Evolutionary conservation across 2,329 filamentous ascomycete species (phyloP).

Genomic region (Aspergillus phoenicis): DNA sequence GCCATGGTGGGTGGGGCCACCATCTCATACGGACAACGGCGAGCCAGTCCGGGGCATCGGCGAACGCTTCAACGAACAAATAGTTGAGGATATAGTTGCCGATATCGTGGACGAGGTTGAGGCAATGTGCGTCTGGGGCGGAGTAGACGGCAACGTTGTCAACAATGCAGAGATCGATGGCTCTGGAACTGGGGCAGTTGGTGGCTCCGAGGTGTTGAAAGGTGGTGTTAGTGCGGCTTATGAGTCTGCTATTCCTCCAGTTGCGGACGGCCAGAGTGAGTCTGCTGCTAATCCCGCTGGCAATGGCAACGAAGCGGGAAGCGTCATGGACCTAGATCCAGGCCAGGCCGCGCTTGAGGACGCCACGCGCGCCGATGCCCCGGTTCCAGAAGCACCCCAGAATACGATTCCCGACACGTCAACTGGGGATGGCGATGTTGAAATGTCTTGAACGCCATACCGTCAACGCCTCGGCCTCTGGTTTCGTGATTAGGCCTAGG

Average conservation of each 20-base stretch:
- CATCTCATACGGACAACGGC: slow-evolving; percentile 52
- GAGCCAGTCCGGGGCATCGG: slow-evolving; percentile 61
- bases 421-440: slow-evolving; percentile 32
- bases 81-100: slow-evolving; percentile 89
- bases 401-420: slow-evolving; percentile 17
- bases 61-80: slow-evolving; percentile 87
- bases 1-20: slow-evolving; percentile 85
- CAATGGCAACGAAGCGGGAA: slow-evolving; percentile 26
- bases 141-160: slow-evolving; percentile 37
- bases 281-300: slow-evolving; percentile 22
- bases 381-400: slow-evolving; percentile 20
- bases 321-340: slow-evolving; percentile 15
- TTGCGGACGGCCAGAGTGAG: slow-evolving; percentile 3
- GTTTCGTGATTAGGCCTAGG: not conserved
- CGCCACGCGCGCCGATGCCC: slow-evolving; percentile 26
- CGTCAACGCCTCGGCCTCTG: not conserved
- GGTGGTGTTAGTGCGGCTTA: slow-evolving; percentile 36
- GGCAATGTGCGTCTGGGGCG: slow-evolving; percentile 64
- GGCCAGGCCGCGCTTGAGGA: slow-evolving; percentile 27
- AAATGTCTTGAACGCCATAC: slow-evolving; percentile 29
- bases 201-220: slow-evolving; percentile 37
- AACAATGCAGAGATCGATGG: slow-evolving; percentile 31
- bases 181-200: slow-evolving; percentile 27
- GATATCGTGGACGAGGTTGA: slow-evolving; percentile 95
- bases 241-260: slow-evolving; percentile 26